A percentile compares a stretch with the other conserved stretches of the same genome.
Evolutionary conservation across 2,329 filamentous ascomycete species (phyloP).

Genomic region (Sporothrix pallida): DNA sequence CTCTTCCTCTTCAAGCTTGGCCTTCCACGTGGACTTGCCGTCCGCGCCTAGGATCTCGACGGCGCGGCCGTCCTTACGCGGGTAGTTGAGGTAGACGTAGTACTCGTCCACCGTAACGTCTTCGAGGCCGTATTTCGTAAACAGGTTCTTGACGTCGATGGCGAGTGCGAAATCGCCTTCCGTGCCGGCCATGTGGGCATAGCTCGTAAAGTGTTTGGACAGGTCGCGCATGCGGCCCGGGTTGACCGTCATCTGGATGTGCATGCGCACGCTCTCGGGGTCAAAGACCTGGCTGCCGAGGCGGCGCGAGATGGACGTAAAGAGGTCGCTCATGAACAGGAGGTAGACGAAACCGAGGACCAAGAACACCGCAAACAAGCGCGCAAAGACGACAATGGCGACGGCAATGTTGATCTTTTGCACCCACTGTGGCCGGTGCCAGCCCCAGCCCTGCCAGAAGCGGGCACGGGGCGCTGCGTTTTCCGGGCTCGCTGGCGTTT

Average conservation of each 20-base stretch:
- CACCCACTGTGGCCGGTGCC: conserved; percentile 39
- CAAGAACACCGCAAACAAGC: conserved; percentile 75
- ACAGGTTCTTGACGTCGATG: conserved; percentile 80
- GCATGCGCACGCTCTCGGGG: conserved; percentile 78
- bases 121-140: conserved; percentile 74
- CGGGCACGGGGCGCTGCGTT: conserved; percentile 29
- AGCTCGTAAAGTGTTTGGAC: conserved; percentile 77
- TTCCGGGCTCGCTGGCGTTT: neutral
- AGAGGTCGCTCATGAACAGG: conserved; percentile 83
- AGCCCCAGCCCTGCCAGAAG: neutral
- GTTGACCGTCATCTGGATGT: conserved; percentile 76
- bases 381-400: conserved; percentile 68
- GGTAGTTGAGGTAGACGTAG: conserved; percentile 92
- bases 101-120: conserved; percentile 78
- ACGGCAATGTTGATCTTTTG: conserved; percentile 51
- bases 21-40: conserved; percentile 71
- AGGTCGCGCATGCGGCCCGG: conserved; percentile 72
- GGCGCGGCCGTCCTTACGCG: conserved; percentile 73
- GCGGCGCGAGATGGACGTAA: conserved; percentile 68
- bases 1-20: conserved; percentile 81
- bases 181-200: conserved; percentile 91
- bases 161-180: conserved; percentile 88
- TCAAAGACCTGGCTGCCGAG: conserved; percentile 76
- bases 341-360: conserved; percentile 81
- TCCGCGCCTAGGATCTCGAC: conserved; percentile 79